phyloP scores from a whole-genome alignment of 176 grass and related monocot species.

The Paspalum vaginatum region DNA sequence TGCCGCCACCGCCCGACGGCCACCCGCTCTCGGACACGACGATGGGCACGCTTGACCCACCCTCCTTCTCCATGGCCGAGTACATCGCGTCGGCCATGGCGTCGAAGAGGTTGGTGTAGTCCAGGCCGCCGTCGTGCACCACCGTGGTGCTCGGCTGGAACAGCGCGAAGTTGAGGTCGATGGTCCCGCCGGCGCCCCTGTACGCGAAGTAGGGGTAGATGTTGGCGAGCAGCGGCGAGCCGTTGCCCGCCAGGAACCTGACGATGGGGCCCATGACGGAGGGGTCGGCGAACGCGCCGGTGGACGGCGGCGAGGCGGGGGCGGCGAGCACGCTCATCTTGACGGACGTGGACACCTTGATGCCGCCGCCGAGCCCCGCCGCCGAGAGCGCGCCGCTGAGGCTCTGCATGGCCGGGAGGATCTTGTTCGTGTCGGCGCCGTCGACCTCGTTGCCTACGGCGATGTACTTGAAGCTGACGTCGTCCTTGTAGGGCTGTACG shows the following conservation, averaged over 20 bases:
- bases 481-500: not conserved
- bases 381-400: conserved; percentile 30
- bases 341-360: not conserved
- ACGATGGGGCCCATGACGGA: not conserved
- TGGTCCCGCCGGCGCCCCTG: not conserved
- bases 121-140: not conserved
- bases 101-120: not conserved
- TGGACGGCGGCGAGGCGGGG: not conserved
- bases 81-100: not conserved
- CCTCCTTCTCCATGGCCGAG: not conserved
- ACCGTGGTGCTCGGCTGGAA: not conserved
- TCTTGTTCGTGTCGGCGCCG: conserved; percentile 1
- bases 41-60: not conserved
- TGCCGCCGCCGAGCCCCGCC: not conserved
- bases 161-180: not conserved
- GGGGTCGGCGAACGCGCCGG: not conserved
- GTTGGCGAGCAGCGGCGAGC: not conserved
- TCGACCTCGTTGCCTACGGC: conserved; percentile 64
- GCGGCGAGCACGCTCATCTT: not conserved
- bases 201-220: not conserved
- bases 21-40: conserved; percentile 5
- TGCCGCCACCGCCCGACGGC: not conserved
- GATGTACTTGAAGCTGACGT: conserved; percentile 42
- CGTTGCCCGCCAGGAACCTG: not conserved
- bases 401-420: conserved; percentile 67